phyloP scores from a whole-genome alignment of 495 filamentous ascomycete species.

The Pyronema omphalodes region DNA sequence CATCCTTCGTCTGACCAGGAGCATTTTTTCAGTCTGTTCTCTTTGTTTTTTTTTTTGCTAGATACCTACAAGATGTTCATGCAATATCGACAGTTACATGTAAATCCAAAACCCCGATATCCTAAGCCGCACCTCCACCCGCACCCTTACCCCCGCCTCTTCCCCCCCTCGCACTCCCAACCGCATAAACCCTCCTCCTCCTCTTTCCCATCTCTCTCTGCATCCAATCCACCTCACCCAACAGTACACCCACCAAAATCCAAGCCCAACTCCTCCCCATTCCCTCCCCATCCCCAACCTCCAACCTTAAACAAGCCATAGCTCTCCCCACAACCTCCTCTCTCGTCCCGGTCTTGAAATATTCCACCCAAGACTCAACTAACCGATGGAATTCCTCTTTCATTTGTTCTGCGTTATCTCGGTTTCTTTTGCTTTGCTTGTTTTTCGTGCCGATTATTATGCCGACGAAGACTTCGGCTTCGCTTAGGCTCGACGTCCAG shows the following conservation, averaged over 20 bases:
- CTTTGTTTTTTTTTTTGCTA: no score
- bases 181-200: no score
- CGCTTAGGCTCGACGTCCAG: slow-evolving; percentile 34
- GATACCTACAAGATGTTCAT: no score
- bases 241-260: slow-evolving; percentile 29
- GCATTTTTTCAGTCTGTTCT: no score
- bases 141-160: no score
- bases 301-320: slow-evolving; percentile 34
- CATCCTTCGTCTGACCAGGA: no score
- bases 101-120: no score
- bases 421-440: slow-evolving; percentile 39
- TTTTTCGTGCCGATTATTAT: slow-evolving; percentile 46
- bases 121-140: no score
- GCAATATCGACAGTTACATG: no score
- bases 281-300: slow-evolving; percentile 18
- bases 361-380: slow-evolving; percentile 28
- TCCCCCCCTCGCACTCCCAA: no score
- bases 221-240: slow-evolving; percentile 28
- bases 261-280: slow-evolving; percentile 30
- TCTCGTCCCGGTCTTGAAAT: slow-evolving; percentile 29
- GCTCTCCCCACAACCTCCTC: slow-evolving; percentile 30
- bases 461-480: slow-evolving; percentile 62
- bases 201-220: slow-evolving; percentile 11
- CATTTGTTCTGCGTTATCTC: slow-evolving; percentile 41
- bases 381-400: slow-evolving; percentile 43